Percentiles rank a stretch among this genome's conserved stretches.
Conservation (phyloP, 306 rosid species). For the Hippophae rhamnoides region DNA sequence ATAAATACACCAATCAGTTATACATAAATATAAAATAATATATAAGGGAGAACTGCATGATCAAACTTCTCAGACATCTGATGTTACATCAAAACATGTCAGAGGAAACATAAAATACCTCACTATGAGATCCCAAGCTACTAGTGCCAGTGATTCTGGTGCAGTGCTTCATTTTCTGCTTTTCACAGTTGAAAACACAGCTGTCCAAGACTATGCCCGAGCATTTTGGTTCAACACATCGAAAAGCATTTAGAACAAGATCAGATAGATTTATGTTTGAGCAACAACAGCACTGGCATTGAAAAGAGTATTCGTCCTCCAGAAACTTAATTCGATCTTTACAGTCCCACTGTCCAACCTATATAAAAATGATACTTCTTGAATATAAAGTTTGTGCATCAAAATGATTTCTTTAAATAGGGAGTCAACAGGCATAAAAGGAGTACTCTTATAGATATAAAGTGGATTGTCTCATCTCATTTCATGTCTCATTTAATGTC, state of each 20-base stretch:
- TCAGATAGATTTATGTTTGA: conserved; percentile 54
- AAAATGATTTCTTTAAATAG: background rate
- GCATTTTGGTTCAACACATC: conserved; percentile 49
- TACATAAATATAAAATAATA: too few species aligned
- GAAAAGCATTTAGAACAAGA: conserved; percentile 57
- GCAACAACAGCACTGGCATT: conserved; percentile 67
- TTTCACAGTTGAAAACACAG: conserved; percentile 44
- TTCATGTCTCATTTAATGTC: too few species aligned
- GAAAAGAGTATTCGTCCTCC: conserved; percentile 59
- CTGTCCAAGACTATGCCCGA: conserved; percentile 61
- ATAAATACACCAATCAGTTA: too few species aligned
- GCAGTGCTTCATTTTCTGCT: conserved; percentile 31
- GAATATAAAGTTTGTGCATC: conserved; percentile 11
- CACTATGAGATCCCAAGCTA: conserved; percentile 20
- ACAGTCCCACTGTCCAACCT: conserved; percentile 86
- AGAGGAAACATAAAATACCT: conserved; percentile 24
- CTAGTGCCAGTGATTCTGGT: conserved; percentile 19
- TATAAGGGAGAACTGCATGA: conserved; percentile 5
- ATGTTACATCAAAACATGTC: background rate
- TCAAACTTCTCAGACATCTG: conserved; percentile 1
- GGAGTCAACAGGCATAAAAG: too few species aligned
- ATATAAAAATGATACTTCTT: conserved; percentile 22
- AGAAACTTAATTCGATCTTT: conserved; percentile 60
- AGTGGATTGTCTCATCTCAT: too few species aligned
- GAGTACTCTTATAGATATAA: too few species aligned